These are phyloP conservation scores for Condylostoma magnum DNA, from an alignment of 169 alveolate species.

Conservation along the genomic window DNA sequence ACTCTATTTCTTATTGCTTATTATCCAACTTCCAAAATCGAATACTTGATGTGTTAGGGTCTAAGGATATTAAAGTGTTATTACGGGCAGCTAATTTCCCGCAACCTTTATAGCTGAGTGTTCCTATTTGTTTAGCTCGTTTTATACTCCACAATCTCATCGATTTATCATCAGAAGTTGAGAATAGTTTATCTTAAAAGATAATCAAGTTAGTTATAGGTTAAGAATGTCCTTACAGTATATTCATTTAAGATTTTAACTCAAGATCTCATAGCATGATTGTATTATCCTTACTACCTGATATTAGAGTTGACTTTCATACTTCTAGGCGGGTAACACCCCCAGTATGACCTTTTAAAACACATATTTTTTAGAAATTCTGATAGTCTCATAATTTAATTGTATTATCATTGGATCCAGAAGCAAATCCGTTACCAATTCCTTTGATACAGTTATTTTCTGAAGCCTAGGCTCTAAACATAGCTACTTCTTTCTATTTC, in stretches of 20 bases:
- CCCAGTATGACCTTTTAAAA: not conserved
- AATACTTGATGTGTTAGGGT: not conserved
- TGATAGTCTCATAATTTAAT: not conserved
- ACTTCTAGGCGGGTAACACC: not conserved
- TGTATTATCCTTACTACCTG: not conserved
- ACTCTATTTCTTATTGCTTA: not conserved
- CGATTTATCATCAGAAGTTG: not conserved
- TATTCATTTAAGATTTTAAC: not conserved
- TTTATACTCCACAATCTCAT: not conserved
- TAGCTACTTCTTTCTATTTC: not conserved
- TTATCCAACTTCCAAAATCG: not conserved
- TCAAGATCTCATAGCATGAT: not conserved
- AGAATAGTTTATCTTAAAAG: not conserved
- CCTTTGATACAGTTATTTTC: not conserved
- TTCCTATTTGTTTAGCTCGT: not conserved
- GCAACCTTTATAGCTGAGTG: not conserved
- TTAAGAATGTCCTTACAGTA: not conserved
- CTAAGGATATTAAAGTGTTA: not conserved
- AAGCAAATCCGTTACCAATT: not conserved
- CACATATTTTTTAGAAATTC: not conserved
- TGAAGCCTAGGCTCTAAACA: not conserved
- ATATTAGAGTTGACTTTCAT: not conserved
- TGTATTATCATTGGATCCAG: not conserved
- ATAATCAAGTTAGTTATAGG: not conserved
- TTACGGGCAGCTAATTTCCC: not conserved